phyloP scores from a whole-genome alignment of 1,284 basidiomycete species.

The Ustilago crameri region DNA sequence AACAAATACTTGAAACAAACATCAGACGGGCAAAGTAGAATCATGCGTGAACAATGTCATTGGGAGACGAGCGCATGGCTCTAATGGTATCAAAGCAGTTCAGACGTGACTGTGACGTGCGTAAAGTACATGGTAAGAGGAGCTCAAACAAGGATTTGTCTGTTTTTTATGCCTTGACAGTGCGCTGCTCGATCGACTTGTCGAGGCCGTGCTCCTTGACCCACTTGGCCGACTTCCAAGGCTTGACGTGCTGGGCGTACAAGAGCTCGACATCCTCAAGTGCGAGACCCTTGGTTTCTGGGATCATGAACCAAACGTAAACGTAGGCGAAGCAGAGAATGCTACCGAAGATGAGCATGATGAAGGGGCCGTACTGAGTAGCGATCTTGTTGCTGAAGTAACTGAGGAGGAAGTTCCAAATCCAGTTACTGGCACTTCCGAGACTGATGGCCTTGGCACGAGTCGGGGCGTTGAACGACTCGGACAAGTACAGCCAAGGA shows the following conservation, averaged over 20 bases:
- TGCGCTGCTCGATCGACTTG: conserved; percentile 24
- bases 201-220: conserved; percentile 36
- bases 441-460: conserved; percentile 80
- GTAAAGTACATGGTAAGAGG: conserved; percentile 3
- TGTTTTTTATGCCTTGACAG: conserved; percentile 17
- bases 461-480: conserved; percentile 75
- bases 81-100: too few species aligned
- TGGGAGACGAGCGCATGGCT: too few species aligned
- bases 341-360: conserved; percentile 78
- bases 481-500: conserved; percentile 76
- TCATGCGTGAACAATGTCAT: too few species aligned
- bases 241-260: conserved; percentile 44
- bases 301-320: conserved; percentile 74
- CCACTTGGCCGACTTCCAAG: conserved; percentile 41
- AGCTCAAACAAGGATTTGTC: not conserved
- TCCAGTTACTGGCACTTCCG: conserved; percentile 74
- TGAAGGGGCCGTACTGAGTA: conserved; percentile 72
- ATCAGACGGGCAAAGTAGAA: too few species aligned
- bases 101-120: not conserved
- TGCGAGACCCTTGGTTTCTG: conserved; percentile 80
- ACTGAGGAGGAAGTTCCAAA: conserved; percentile 80
- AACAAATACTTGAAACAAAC: too few species aligned
- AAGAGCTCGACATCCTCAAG: conserved; percentile 76
- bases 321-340: conserved; percentile 72
- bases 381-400: conserved; percentile 79